Conservation (phyloP, 164 flowering plant genomes). For the Nelumbo lutea region DNA sequence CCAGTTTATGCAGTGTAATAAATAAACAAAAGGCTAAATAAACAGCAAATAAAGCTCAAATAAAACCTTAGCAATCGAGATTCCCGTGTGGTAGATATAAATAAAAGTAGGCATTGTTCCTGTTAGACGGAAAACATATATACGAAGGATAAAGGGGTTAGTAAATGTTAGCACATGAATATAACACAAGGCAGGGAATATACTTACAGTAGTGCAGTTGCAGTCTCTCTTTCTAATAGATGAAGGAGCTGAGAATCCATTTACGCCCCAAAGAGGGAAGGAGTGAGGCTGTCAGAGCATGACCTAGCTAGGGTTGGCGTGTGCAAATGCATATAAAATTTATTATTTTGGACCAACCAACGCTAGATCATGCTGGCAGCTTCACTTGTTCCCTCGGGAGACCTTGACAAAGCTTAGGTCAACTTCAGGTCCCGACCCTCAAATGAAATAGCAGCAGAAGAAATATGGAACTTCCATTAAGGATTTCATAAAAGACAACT, state of each 20-base stretch:
- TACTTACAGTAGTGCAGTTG: constrained; percentile 14
- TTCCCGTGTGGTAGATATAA: background rate
- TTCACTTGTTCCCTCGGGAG: constrained; percentile 68
- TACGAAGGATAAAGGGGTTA: background rate
- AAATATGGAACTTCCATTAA: no score
- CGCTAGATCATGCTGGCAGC: constrained; percentile 97
- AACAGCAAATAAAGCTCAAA: background rate
- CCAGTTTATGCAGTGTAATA: background rate
- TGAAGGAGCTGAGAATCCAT: background rate
- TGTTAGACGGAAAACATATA: background rate
- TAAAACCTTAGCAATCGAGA: no score
- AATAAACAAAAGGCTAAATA: no score
- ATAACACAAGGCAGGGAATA: constrained; percentile 15
- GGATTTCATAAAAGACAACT: no score
- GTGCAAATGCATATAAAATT: background rate
- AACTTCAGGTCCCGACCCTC: background rate
- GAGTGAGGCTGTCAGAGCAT: constrained; percentile 90
- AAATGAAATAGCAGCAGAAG: no score
- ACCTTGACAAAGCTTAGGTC: background rate
- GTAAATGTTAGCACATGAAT: background rate
- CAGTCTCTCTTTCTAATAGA: background rate
- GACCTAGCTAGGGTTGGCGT: constrained; percentile 57
- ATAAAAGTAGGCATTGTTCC: constrained; percentile 4
- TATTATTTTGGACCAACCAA: constrained; percentile 20
- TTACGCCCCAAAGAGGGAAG: constrained; percentile 49